Evolutionary conservation across 2,329 filamentous ascomycete species (phyloP).

Genomic region (Zopfia rhizophila): DNA sequence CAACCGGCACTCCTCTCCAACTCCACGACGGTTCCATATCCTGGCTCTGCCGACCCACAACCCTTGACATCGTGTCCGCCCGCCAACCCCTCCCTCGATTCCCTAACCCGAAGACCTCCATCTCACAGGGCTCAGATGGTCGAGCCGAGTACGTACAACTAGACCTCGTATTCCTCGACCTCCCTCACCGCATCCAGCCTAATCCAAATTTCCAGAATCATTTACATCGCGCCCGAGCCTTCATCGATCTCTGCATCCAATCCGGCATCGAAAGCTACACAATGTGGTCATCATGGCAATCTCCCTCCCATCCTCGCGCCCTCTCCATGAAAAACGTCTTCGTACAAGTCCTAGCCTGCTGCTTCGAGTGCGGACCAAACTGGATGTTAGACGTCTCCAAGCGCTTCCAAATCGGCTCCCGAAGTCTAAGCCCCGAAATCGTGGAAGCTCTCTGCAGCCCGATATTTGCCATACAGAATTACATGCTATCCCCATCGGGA

Average conservation of each 20-base stretch:
- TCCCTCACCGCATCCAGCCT: slow-evolving; percentile 40
- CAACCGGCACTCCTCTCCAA: slow-evolving; percentile 42
- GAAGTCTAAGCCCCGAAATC: slow-evolving; percentile 27
- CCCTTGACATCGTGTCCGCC: slow-evolving; percentile 30
- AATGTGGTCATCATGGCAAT: slow-evolving; percentile 41
- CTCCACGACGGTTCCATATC: slow-evolving; percentile 46
- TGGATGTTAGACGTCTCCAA: slow-evolving; percentile 51
- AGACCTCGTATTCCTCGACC: slow-evolving; percentile 52
- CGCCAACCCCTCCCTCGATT: slow-evolving; percentile 25
- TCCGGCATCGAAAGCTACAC: slow-evolving; percentile 31
- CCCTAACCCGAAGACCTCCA: slow-evolving; percentile 18
- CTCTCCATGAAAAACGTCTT: slow-evolving; percentile 54
- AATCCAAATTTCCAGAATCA: slow-evolving; percentile 38
- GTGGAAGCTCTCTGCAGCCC: slow-evolving; percentile 41
- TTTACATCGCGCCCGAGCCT: slow-evolving; percentile 42
- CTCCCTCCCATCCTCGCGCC: slow-evolving; percentile 43
- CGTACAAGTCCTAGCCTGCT: slow-evolving; percentile 53
- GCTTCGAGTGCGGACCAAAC: slow-evolving; percentile 51
- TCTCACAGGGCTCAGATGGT: slow-evolving; percentile 43
- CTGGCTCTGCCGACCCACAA: slow-evolving; percentile 44
- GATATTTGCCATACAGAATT: slow-evolving; percentile 50
- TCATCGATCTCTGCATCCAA: slow-evolving; percentile 49
- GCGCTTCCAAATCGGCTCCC: slow-evolving; percentile 36
- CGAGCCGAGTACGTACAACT: slow-evolving; percentile 53
- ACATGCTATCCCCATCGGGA: slow-evolving; percentile 39